phyloP scores from a whole-genome alignment of 139 green algal genomes.

The Closterium sp. region DNA sequence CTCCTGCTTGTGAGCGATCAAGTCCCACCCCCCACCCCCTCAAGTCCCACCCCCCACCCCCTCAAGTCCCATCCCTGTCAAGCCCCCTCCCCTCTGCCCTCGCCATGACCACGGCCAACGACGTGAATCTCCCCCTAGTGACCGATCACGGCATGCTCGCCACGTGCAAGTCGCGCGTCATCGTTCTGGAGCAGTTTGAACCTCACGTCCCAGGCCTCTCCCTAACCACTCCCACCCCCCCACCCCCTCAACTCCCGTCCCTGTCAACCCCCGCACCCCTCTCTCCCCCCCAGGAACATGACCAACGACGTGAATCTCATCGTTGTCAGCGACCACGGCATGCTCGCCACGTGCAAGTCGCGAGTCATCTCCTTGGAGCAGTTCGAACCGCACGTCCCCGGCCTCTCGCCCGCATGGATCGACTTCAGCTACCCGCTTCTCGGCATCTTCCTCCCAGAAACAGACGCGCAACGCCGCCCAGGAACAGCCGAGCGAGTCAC shows the following conservation, averaged over 20 bases:
- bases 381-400: constrained; percentile 19
- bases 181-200: constrained; percentile 26
- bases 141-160: constrained; percentile 43
- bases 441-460: constrained; percentile 27
- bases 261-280: not conserved
- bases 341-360: constrained; percentile 18
- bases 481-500: too few species aligned
- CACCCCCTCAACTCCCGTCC: not conserved
- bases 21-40: not conserved
- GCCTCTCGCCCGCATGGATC: constrained; percentile 13
- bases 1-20: constrained; percentile 11
- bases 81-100: not conserved
- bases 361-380: constrained; percentile 32
- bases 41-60: constrained; percentile 18
- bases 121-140: constrained; percentile 28
- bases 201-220: not conserved
- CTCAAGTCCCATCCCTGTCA: not conserved
- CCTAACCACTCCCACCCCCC: constrained; percentile 1
- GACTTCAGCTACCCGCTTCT: constrained; percentile 24
- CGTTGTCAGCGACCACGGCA: constrained; percentile 47
- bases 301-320: constrained; percentile 29
- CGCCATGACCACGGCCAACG: constrained; percentile 1
- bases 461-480: not conserved
- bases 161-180: constrained; percentile 2
- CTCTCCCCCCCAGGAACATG: constrained; percentile 1